These are phyloP conservation scores for Calonectria fujianensis DNA, from an alignment of 2,329 filamentous ascomycete species.

Conservation along the genomic window DNA sequence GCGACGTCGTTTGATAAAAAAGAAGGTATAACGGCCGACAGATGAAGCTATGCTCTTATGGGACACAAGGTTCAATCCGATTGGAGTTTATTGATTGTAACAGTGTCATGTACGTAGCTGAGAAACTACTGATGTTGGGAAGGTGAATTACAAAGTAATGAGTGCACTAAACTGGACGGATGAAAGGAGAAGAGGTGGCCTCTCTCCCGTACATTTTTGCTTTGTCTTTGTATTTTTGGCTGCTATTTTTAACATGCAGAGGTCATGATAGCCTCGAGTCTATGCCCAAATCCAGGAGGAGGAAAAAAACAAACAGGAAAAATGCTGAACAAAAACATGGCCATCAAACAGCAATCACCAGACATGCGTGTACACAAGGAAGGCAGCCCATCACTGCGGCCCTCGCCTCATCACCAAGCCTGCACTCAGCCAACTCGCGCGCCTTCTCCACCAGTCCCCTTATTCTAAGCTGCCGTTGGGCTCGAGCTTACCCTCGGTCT, in stretches of 20 bases:
- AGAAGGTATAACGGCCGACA: not conserved
- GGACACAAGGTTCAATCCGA: not conserved
- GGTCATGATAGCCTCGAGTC: slow-evolving; percentile 20
- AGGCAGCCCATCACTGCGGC: not conserved
- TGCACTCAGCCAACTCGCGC: slow-evolving; percentile 15
- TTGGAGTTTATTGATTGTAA: not conserved
- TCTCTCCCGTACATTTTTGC: slow-evolving; percentile 12
- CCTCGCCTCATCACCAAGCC: not conserved
- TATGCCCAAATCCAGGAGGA: slow-evolving; percentile 36
- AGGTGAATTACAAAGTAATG: not conserved
- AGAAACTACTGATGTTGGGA: not conserved
- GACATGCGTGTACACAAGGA: slow-evolving; percentile 30
- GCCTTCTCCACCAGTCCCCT: slow-evolving; percentile 55
- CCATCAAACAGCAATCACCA: slow-evolving; percentile 32
- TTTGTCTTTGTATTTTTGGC: slow-evolving; percentile 29
- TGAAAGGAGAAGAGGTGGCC: slow-evolving; percentile 29
- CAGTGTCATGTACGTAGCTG: not conserved
- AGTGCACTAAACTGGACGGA: not conserved
- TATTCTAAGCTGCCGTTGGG: slow-evolving; percentile 59
- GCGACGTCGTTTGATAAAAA: not conserved
- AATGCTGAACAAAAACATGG: slow-evolving; percentile 33
- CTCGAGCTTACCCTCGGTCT: slow-evolving; percentile 78
- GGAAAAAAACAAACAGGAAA: slow-evolving; percentile 25
- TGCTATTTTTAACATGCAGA: slow-evolving; percentile 34
- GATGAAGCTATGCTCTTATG: not conserved